Percentiles rank a stretch among this genome's conserved stretches.
Conservation (phyloP, 73 alveolate genomes). For the Paramecium sexaurelia region DNA sequence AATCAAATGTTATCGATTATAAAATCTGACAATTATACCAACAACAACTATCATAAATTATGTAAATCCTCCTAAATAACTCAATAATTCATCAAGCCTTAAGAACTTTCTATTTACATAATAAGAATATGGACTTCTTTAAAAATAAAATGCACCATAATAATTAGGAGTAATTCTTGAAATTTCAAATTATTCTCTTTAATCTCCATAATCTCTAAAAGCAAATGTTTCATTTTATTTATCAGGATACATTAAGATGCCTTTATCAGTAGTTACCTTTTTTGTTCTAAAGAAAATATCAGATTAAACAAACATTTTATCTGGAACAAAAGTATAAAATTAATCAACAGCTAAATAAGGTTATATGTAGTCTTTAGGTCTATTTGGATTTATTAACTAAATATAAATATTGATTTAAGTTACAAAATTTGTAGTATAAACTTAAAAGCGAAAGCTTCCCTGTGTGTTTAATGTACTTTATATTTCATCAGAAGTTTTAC, state of each 20-base stretch:
- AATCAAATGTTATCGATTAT: neutral
- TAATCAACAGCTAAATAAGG: neutral
- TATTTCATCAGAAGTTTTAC: conserved; percentile 19
- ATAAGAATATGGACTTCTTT: conserved; percentile 57
- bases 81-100: conserved; percentile 23
- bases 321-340: conserved; percentile 22
- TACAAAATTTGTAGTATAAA: conserved; percentile 50
- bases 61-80: conserved; percentile 59
- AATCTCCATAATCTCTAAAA: conserved; percentile 28
- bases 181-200: conserved; percentile 7
- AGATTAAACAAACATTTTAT: conserved; percentile 58
- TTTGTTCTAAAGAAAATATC: conserved; percentile 58
- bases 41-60: conserved; percentile 59
- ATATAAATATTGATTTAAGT: neutral
- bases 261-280: conserved; percentile 12
- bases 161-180: neutral
- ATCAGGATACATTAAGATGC: conserved; percentile 22
- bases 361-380: neutral
- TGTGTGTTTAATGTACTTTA: neutral
- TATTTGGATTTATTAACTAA: neutral
- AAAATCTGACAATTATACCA: neutral
- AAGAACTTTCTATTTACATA: neutral
- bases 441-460: conserved; percentile 14
- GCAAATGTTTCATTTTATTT: conserved; percentile 24
- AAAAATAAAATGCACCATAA: conserved; percentile 35